Evolutionary conservation across 352 stramenopile genomes (phyloP), one percentile per base, ranked within the genome.

Genomic region (Thraustochytrium sp.): DNA sequence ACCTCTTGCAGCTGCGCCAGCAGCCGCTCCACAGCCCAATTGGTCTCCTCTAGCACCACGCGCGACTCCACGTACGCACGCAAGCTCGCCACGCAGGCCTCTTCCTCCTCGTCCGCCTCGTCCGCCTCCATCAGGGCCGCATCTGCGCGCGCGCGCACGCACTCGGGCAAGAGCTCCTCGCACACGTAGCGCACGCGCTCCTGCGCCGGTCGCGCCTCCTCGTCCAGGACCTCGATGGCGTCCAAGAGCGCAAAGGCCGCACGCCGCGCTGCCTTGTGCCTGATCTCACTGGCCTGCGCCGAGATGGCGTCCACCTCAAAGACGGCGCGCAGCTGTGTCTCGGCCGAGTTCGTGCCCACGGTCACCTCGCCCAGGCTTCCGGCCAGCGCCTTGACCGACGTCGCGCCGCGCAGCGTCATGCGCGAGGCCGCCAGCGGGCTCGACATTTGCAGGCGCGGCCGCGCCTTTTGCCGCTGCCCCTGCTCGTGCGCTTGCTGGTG

Each of bases 221-320:
- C 68, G 40, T 80, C 68, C 8, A 80, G 68, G 4, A 68, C 68
- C 5, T 80, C 68, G 18, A 80, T 11, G 23, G 53, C 68, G 53
- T 80, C 68, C 26, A 80, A n/a, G 16, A 80, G 68, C n/a, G 68
- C 68, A 53, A 75, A 46, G 4, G 11, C 68, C 37, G 51, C 68
- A 29, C 38, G 53, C 5, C 37, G 31, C 23, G 76, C 68, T 8
- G 3, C 31, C 23, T 68, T 13, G 31, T 16, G 26, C 18, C 21
- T n/a, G 13, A 80, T 26, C 23, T 72, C 5, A 4, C 9, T 8
- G 5, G 42, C 31, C 36, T 80, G 18, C 8, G 16, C 11, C 40
- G 42, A 8, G 37, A 42, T 29, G 16, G 16, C 9, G 26, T 80
- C 68, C 5, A 51, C 31, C 0, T 26, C 5, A 48, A 51, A 80